A percentile compares a stretch with the other conserved stretches of the same genome.
Evolutionary conservation across 192 early-diverging fungal species (phyloP).

Genomic region (Gryganskiella cystojenkinii): DNA sequence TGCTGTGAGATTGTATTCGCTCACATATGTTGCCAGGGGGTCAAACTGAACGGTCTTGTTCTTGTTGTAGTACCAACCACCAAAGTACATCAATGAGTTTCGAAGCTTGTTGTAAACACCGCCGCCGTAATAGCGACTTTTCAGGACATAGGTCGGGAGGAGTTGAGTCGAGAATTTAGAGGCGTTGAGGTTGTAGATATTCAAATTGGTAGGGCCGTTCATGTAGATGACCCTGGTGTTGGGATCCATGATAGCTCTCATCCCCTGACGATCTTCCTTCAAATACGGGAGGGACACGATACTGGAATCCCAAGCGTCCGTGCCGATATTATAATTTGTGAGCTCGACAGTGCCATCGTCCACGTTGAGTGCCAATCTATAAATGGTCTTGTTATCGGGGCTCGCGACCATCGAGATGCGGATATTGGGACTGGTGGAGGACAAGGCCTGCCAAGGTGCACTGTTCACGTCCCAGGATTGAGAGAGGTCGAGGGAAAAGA

Average conservation of each 20-base stretch:
- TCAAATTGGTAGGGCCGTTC: slow-evolving; percentile 7
- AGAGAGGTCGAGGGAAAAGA: slow-evolving; percentile 30
- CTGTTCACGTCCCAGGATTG: slow-evolving; percentile 1
- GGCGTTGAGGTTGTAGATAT: slow-evolving; percentile 9
- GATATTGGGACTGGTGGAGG: neutral
- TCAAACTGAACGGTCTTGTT: slow-evolving; percentile 22
- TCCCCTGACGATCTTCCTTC: slow-evolving; percentile 19
- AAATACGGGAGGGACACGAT: neutral
- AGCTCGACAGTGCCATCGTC: neutral
- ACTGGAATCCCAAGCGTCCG: slow-evolving; percentile 8
- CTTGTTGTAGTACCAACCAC: slow-evolving; percentile 15
- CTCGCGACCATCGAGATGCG: slow-evolving; percentile 6
- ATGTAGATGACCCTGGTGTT: slow-evolving; percentile 12
- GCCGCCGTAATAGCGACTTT: slow-evolving; percentile 20
- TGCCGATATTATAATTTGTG: slow-evolving; percentile 3
- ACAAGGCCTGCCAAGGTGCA: slow-evolving; percentile 11
- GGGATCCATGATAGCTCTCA: slow-evolving; percentile 22
- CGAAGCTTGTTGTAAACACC: slow-evolving; percentile 11
- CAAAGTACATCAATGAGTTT: slow-evolving; percentile 34
- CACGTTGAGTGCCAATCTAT: neutral
- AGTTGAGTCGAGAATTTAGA: neutral
- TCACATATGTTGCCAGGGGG: slow-evolving; percentile 9
- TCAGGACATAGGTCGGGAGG: slow-evolving; percentile 3
- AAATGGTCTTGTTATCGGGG: slow-evolving; percentile 24
- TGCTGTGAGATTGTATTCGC: slow-evolving; percentile 15